Conservation (phyloP, 148 eudicot genomes). For the Nyssa sinensis region DNA sequence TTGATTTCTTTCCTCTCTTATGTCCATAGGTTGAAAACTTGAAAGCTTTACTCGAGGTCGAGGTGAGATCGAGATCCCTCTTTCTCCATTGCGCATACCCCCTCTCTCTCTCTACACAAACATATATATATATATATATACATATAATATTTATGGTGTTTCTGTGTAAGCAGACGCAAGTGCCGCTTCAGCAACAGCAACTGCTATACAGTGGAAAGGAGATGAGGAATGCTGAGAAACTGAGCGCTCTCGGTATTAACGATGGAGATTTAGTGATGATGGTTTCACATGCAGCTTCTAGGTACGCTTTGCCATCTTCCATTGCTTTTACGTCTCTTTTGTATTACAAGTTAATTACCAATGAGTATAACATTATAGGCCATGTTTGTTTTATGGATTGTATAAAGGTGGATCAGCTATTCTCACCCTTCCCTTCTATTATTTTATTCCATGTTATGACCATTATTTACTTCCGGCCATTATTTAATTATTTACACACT, state of each 20-base stretch:
- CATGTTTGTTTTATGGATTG: neutral
- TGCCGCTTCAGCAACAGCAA: slow-evolving; percentile 80
- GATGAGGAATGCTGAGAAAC: slow-evolving; percentile 74
- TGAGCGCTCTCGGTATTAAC: slow-evolving; percentile 70
- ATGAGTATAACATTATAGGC: neutral
- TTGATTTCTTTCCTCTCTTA: neutral
- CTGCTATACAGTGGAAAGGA: slow-evolving; percentile 80
- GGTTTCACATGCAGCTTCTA: slow-evolving; percentile 50
- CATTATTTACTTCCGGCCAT: too few species aligned
- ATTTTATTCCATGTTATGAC: too few species aligned
- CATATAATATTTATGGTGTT: neutral
- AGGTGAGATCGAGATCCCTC: slow-evolving; percentile 38
- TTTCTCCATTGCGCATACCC: neutral
- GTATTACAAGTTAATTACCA: neutral
- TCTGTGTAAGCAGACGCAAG: slow-evolving; percentile 53
- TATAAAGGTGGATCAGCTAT: too few species aligned
- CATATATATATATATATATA: neutral
- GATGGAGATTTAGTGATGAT: slow-evolving; percentile 98
- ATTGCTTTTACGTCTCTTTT: neutral
- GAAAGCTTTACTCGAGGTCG: slow-evolving; percentile 96
- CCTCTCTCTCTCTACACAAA: neutral
- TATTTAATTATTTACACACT: too few species aligned
- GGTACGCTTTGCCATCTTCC: slow-evolving; percentile 16
- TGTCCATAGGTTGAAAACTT: slow-evolving; percentile 77
- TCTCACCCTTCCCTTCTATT: too few species aligned